Base-by-base conservation (phyloP, 2,329 filamentous ascomycete genomes). In the Aspergillus texensis region DNA sequence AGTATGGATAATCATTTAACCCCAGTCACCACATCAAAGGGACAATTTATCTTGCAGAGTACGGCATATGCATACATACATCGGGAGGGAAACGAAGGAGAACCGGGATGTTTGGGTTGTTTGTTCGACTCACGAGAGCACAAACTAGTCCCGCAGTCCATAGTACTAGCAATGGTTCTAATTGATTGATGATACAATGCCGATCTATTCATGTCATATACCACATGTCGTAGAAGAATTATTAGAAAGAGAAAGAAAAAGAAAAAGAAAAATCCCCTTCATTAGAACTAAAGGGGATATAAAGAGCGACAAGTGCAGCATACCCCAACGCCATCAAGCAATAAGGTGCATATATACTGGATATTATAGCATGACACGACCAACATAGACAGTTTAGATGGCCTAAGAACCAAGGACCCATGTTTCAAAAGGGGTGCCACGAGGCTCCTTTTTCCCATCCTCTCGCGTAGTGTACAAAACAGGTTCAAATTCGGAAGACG, bases 401-500 rank as follows among this genome's bases (percentile, higher is more conserved):
- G 14, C n/a, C 62, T 59, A 61, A 46, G 21, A 59, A 45, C 53
- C 70, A 60, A 81, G 68, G 32, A 78, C 64, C 75, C 78, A 81
- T 11, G 73, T 78, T 69, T 83, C 81, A 67, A 79, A 80, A 0
- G 76, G 75, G 24, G 75, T 66, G 16, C 76, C 80, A 53, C 80
- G 69, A 45, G 72, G 66, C 28, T 67, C 65, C 57, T 68, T 70
- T 62, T 71, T 72, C 10, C 75, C 74, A 60, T 75, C 72, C 16
- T 71, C 63, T 50, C 64, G 61, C 32, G 64, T 67, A 11, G 68
- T 67, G 63, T 77, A 76, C 48, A 79, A 66, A 14, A 77, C 68
- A 3, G 80, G 76, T 69, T 79, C 75, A 63, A 81, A 81, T 52
- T 79, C 79, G 45, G 79, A 79, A 10, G 73, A 73, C 11, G 72